Base-by-base conservation (phyloP, 2,329 filamentous ascomycete genomes). In the Epichloe gansuensis region DNA sequence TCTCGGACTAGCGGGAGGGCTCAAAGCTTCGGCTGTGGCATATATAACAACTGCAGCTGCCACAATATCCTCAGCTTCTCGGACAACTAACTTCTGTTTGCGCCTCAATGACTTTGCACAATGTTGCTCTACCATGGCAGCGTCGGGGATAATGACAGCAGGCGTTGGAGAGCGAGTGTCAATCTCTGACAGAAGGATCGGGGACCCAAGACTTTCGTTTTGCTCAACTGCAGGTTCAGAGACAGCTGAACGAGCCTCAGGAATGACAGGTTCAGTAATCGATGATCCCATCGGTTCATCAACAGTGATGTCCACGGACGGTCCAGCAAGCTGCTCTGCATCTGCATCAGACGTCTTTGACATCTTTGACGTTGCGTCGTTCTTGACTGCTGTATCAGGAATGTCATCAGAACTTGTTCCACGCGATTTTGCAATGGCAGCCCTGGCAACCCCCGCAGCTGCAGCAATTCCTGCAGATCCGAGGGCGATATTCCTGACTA, bases 11-110 rank as follows among this genome's bases (percentile, higher is more conserved):
- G 61, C 62, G 28, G 65, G 66, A 46, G 72, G 71, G 53, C 70
- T 74, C 53, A 78, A 61, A 44, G 68, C 70, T 55, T 75, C 74
- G 37, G 70, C 74, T 8, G 75, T 69, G 41, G 77, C 76, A 55
- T 76, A 77, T 21, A 80, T 71, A 25, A 78, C 70, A 25, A 78
- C 76, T 13, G 74, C 77, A 37, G 76, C 73, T 37, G 77, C 77
- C 35, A 79, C 65, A 37, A 73, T 71, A 54, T 80, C 77, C 61
- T 80, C 76, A 15, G 72, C 73, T 15, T 72, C 65, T 39, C 68
- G 69, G 37, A 75, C 64, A n/a, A 69, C 69, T 54, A 71, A 65
- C 54, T 69, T 73, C 51, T 72, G 69, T 57, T 72, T 72, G 50
- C 71, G 72, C 52, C 69, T 70, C 17, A 77, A 59, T 46, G 69